phyloP scores from a whole-genome alignment of 192 early-diverging fungal genomes.

The Mortierella antarctica region DNA sequence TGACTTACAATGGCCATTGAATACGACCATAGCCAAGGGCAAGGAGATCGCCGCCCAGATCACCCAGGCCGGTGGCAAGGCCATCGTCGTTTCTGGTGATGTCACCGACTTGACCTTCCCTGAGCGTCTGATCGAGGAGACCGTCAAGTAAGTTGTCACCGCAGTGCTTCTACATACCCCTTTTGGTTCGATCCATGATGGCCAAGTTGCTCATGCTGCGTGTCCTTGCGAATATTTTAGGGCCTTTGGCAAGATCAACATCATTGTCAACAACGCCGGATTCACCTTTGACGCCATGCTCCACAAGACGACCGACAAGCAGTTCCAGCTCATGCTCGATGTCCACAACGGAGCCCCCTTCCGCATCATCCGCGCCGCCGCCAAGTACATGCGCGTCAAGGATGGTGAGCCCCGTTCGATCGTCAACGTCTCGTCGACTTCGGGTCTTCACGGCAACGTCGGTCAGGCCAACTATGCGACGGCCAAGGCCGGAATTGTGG shows the following conservation, averaged over 20 bases:
- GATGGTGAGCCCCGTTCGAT: constrained; percentile 66
- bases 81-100: constrained; percentile 81
- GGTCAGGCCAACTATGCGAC: constrained; percentile 97
- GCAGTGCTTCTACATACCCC: neutral
- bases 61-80: constrained; percentile 80
- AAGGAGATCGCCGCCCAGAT: constrained; percentile 91
- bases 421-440: constrained; percentile 69
- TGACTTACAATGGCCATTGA: too few species aligned
- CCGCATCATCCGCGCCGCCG: constrained; percentile 69
- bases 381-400: constrained; percentile 66
- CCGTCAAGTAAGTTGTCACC: constrained; percentile 53
- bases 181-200: too few species aligned
- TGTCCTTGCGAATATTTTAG: constrained; percentile 14
- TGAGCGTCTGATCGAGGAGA: constrained; percentile 62
- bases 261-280: constrained; percentile 98
- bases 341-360: constrained; percentile 75
- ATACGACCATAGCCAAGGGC: constrained; percentile 58
- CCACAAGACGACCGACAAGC: constrained; percentile 87
- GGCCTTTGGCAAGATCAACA: constrained; percentile 80
- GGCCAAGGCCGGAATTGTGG: constrained; percentile 93
- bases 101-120: constrained; percentile 67
- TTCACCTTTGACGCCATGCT: constrained; percentile 96
- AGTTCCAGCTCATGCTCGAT: constrained; percentile 91
- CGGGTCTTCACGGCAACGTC: constrained; percentile 91
- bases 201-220: neutral